A percentile compares a stretch with the other conserved stretches of the same genome.
Conservation (phyloP, 2,329 filamentous ascomycete genomes). For the Proliferodiscus dingleyae region DNA sequence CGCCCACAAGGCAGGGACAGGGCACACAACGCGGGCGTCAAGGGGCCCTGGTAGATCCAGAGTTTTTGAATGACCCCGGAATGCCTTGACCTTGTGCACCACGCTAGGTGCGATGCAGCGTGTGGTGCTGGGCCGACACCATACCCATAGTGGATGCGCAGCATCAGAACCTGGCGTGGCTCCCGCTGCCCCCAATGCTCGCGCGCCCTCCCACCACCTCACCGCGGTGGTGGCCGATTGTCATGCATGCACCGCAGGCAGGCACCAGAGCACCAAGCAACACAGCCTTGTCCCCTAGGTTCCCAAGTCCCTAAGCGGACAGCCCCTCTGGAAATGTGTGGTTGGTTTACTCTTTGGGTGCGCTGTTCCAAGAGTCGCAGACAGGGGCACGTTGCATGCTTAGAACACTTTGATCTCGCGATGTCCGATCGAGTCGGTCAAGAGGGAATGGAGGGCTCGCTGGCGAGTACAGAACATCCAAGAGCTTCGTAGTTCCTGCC, state of each 20-base stretch:
- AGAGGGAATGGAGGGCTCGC: neutral
- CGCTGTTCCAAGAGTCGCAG: slow-evolving; percentile 12
- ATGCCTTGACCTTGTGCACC: neutral
- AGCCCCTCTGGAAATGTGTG: slow-evolving; percentile 7
- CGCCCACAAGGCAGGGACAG: slow-evolving; percentile 5
- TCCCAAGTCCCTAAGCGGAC: no score
- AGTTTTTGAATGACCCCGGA: slow-evolving; percentile 4
- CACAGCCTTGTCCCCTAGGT: slow-evolving; percentile 21
- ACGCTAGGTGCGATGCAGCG: neutral
- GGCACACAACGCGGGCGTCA: slow-evolving; percentile 1
- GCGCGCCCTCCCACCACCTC: no score
- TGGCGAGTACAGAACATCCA: neutral
- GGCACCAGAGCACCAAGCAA: slow-evolving; percentile 13
- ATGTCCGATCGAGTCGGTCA: slow-evolving; percentile 14
- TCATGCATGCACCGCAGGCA: slow-evolving; percentile 9
- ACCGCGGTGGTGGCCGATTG: slow-evolving; percentile 7
- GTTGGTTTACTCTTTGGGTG: slow-evolving; percentile 10
- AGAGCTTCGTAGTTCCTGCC: slow-evolving; percentile 6
- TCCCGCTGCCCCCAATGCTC: slow-evolving; percentile 2
- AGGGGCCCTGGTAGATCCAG: neutral
- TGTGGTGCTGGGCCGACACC: neutral
- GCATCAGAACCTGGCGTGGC: neutral
- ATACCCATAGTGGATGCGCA: neutral
- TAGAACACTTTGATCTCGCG: slow-evolving; percentile 11
- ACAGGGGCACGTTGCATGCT: slow-evolving; percentile 9